Conservation (phyloP, 768 basidiomycete genomes). For the Leccinum aurantiacum region DNA sequence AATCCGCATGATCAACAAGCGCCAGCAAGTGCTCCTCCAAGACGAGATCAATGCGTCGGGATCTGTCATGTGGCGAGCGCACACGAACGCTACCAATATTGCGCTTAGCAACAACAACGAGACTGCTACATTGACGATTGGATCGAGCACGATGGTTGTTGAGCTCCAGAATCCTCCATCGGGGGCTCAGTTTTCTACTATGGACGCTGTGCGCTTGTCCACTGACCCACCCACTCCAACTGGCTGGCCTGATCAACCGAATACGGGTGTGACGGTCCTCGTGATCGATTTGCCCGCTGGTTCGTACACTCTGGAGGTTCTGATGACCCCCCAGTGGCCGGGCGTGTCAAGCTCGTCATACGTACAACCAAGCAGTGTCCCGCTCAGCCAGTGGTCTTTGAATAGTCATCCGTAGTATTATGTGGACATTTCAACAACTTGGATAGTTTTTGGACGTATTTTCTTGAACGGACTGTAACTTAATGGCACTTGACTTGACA, state of each 20-base stretch:
- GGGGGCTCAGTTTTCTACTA: conserved; percentile 63
- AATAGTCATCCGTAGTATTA: conserved; percentile 58
- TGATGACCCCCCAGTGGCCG: conserved; percentile 94
- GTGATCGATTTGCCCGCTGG: conserved; percentile 66
- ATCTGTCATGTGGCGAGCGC: conserved; percentile 84
- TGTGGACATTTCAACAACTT: conserved; percentile 2
- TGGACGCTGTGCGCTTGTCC: conserved; percentile 52
- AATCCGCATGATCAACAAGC: conserved; percentile 75
- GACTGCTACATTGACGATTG: conserved; percentile 74
- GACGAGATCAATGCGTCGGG: conserved; percentile 76
- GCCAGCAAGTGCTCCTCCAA: conserved; percentile 88
- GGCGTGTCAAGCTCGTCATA: conserved; percentile 64
- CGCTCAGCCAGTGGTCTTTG: conserved; percentile 72
- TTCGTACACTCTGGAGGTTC: conserved; percentile 73
- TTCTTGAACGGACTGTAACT: conserved; percentile 5
- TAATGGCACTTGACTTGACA: background rate
- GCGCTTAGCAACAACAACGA: conserved; percentile 52
- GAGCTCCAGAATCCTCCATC: conserved; percentile 63
- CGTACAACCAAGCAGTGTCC: conserved; percentile 63
- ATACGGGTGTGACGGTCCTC: conserved; percentile 79
- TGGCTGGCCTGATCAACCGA: conserved; percentile 62
- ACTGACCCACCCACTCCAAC: conserved; percentile 66
- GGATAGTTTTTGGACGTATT: conserved; percentile 4
- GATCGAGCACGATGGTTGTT: conserved; percentile 64
- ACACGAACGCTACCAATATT: conserved; percentile 87